Evolutionary conservation across 768 basidiomycete species (phyloP).

Genomic region (Boletus subcaerulescens): DNA sequence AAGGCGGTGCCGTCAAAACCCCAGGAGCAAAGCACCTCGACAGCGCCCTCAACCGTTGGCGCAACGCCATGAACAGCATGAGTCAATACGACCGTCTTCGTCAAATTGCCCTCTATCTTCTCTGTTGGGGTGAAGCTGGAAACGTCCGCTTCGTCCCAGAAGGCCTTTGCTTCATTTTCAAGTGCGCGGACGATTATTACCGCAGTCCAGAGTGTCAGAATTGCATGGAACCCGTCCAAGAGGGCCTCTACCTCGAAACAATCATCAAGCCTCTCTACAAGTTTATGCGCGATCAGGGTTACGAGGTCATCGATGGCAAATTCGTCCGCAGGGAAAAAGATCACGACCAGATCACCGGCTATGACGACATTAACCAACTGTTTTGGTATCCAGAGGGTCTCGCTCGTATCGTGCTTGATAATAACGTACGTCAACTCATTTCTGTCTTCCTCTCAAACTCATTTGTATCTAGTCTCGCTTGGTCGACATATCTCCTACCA

Average conservation of each 20-base stretch:
- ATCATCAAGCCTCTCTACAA: conserved; percentile 94
- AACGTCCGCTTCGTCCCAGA: conserved; percentile 98
- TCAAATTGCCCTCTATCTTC: conserved; percentile 91
- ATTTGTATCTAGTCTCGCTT: conserved; percentile 66
- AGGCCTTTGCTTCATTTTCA: conserved; percentile 98
- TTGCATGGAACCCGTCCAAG: conserved; percentile 86
- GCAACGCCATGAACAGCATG: conserved; percentile 99
- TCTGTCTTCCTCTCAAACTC: neutral
- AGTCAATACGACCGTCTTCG: conserved; percentile 96
- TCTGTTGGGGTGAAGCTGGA: conserved; percentile 98
- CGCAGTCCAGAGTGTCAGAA: conserved; percentile 98
- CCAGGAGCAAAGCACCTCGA: conserved; percentile 80
- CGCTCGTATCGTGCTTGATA: conserved; percentile 83
- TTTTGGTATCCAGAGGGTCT: conserved; percentile 99
- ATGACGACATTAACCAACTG: conserved; percentile 98
- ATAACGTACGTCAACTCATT: conserved; percentile 57
- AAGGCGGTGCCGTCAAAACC: conserved; percentile 50
- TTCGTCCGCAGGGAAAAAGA: conserved; percentile 93
- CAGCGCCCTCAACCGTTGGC: conserved; percentile 91
- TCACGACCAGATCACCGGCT: conserved; percentile 95
- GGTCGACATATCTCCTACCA: conserved; percentile 85
- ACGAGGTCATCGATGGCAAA: conserved; percentile 92
- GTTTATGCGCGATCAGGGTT: conserved; percentile 96
- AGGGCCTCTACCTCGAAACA: conserved; percentile 87
- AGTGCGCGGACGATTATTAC: conserved; percentile 99